Evolutionary conservation across 768 basidiomycete species (phyloP).

Genomic region (Trametes cubensis): DNA sequence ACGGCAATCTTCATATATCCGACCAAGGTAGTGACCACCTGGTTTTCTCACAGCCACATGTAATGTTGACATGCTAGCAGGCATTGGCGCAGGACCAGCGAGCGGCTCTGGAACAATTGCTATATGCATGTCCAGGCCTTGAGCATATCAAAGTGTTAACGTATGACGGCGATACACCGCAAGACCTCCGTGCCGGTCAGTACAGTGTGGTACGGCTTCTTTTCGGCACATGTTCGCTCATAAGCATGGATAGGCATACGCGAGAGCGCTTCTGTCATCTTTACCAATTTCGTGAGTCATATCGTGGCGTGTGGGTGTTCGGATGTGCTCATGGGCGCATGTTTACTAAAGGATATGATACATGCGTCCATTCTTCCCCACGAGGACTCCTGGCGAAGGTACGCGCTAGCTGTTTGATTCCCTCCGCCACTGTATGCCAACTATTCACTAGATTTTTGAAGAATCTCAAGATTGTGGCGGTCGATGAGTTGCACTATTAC

Average conservation of each 20-base stretch:
- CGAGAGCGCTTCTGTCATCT: conserved; percentile 74
- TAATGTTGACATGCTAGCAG: conserved; percentile 37
- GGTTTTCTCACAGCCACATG: background rate
- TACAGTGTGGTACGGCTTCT: background rate
- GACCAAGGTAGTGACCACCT: conserved; percentile 60
- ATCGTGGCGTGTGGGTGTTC: background rate
- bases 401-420: background rate
- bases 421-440: conserved; percentile 12
- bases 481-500: conserved; percentile 91
- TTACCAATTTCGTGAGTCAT: conserved; percentile 81
- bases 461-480: conserved; percentile 74
- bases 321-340: conserved; percentile 1
- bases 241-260: conserved; percentile 55
- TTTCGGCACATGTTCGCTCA: background rate
- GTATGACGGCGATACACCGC: conserved; percentile 88
- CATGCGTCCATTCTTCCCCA: conserved; percentile 84
- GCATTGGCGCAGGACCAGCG: conserved; percentile 91
- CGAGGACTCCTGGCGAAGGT: conserved; percentile 84
- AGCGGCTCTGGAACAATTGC: conserved; percentile 65
- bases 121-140: conserved; percentile 63
- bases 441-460: conserved; percentile 63
- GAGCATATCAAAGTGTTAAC: conserved; percentile 63
- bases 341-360: conserved; percentile 67
- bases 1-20: conserved; percentile 89
- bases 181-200: conserved; percentile 63